A percentile compares a stretch with the other conserved stretches of the same genome.
Conservation (phyloP, 805 yeast species). For the Nakazawaea siamensis region DNA sequence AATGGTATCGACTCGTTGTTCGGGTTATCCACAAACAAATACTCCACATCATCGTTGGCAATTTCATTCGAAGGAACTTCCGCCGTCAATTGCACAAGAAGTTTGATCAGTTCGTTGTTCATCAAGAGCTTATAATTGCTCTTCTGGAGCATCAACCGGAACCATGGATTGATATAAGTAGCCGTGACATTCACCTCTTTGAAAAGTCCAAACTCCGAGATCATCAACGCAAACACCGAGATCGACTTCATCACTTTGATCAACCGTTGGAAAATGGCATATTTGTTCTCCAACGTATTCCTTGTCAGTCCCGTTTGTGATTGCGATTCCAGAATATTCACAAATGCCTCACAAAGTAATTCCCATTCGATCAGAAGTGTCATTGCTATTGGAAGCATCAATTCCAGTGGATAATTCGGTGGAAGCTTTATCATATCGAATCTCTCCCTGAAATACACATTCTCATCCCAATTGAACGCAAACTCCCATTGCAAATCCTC, state of each 20-base stretch:
- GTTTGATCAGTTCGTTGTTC: conserved; percentile 5
- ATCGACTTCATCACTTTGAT: conserved; percentile 1
- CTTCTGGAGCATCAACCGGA: conserved; percentile 2
- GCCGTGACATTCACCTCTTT: not conserved
- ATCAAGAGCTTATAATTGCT: conserved; percentile 5
- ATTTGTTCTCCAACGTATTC: conserved; percentile 7
- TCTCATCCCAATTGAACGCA: conserved; percentile 3
- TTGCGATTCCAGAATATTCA: conserved; percentile 2
- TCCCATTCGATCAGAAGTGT: conserved; percentile 4
- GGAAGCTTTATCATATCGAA: conserved; percentile 1
- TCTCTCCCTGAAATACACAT: not conserved
- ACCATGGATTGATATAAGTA: conserved; percentile 8
- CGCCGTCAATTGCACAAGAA: conserved; percentile 2
- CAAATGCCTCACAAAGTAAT: conserved; percentile 6
- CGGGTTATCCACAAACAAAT: conserved; percentile 3
- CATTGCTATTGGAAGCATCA: conserved; percentile 3
- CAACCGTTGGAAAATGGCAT: conserved; percentile 4
- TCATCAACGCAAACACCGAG: not conserved
- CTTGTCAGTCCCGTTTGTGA: not conserved
- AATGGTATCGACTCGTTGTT: not conserved
- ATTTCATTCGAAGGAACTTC: conserved; percentile 5
- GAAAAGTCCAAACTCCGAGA: conserved; percentile 1
- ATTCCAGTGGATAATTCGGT: conserved; percentile 5
- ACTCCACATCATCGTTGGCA: not conserved
- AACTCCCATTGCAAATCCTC: conserved; percentile 5